phyloP scores from a whole-genome alignment of 352 stramenopile species.

The Pythium sp. region DNA sequence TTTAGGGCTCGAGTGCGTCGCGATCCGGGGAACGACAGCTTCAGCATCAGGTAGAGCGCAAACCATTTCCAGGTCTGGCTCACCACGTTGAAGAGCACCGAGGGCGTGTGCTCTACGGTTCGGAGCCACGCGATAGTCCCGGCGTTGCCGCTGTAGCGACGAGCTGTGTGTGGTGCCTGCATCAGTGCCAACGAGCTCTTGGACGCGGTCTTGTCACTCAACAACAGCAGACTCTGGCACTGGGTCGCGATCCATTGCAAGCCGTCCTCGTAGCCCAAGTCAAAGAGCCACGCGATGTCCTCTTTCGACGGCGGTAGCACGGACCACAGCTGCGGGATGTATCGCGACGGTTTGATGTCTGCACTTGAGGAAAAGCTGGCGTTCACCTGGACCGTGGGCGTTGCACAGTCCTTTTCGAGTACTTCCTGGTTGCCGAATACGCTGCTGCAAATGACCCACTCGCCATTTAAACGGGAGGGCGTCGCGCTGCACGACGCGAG shows the following conservation, averaged over 20 bases:
- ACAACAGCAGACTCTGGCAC: conserved; percentile 13
- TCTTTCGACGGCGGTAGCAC: conserved; percentile 49
- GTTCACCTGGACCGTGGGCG: conserved; percentile 20
- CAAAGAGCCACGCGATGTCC: conserved; percentile 54
- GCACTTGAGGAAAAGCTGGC: conserved; percentile 30
- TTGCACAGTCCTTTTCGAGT: no score
- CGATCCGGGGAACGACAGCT: neutral
- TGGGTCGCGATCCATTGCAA: conserved; percentile 30
- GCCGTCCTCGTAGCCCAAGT: conserved; percentile 47
- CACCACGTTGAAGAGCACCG: neutral
- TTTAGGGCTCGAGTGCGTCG: neutral
- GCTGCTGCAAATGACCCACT: conserved; percentile 59
- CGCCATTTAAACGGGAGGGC: conserved; percentile 45
- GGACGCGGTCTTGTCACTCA: neutral
- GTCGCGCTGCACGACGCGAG: conserved; percentile 53
- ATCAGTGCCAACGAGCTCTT: neutral
- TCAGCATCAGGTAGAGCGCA: neutral
- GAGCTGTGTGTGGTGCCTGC: neutral
- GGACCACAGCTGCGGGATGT: conserved; percentile 61
- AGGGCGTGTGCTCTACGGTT: neutral
- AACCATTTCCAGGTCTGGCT: neutral
- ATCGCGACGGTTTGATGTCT: conserved; percentile 62
- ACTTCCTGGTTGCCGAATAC: conserved; percentile 50
- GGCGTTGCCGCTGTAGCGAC: neutral
- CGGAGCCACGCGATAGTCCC: neutral